phyloP scores from a whole-genome alignment of 202 grass and related monocot species.

The Dendrocalamus latiflorus region DNA sequence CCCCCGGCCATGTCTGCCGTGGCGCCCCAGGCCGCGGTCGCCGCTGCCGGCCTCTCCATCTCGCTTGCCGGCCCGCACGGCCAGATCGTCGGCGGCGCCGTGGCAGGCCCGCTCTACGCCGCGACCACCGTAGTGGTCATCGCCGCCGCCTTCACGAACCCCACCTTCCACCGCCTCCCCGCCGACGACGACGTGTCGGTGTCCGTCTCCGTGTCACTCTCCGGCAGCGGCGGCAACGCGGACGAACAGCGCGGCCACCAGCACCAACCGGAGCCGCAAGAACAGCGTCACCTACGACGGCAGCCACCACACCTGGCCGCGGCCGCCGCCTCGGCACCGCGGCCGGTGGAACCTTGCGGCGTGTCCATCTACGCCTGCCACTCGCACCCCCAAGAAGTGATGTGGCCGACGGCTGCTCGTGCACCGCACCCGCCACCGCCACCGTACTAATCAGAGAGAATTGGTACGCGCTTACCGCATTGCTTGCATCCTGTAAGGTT shows the following conservation, averaged over 20 bases:
- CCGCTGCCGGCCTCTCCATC: conserved; percentile 50
- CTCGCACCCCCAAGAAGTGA: too few species aligned
- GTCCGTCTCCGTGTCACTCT: conserved; percentile 54
- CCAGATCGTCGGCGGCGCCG: too few species aligned
- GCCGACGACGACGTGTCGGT: conserved; percentile 51
- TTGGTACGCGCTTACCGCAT: too few species aligned
- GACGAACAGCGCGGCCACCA: conserved; percentile 31
- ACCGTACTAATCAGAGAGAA: too few species aligned
- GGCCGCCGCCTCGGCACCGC: neutral
- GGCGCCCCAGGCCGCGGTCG: conserved; percentile 37
- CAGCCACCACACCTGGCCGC: conserved; percentile 33
- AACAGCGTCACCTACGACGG: conserved; percentile 30
- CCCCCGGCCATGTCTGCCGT: conserved; percentile 53
- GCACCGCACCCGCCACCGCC: too few species aligned
- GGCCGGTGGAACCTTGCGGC: conserved; percentile 33
- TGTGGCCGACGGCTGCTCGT: too few species aligned
- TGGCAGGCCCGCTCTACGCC: conserved; percentile 57
- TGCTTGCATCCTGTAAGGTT: conserved; percentile 18
- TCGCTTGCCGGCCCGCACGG: conserved; percentile 79
- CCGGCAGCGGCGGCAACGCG: conserved; percentile 35
- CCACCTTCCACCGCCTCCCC: conserved; percentile 83
- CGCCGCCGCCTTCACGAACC: conserved; percentile 72
- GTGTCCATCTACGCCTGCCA: too few species aligned
- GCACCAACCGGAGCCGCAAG: conserved; percentile 31
- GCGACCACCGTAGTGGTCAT: conserved; percentile 60